Evolutionary conservation across 495 filamentous ascomycete species (phyloP).

Genomic region (Jackrogersella multiformis): DNA sequence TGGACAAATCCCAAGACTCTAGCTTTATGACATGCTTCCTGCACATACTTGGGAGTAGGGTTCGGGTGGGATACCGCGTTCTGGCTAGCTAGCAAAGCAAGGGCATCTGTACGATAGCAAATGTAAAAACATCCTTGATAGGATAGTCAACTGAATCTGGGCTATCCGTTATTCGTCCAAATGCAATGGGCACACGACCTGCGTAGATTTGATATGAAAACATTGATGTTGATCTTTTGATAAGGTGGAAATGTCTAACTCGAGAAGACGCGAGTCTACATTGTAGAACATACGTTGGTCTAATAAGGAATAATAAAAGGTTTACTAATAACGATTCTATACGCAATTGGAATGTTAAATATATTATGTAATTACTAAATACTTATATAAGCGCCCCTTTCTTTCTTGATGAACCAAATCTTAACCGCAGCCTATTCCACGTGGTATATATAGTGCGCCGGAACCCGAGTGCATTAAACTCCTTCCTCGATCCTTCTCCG

Average conservation of each 20-base stretch:
- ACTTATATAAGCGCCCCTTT: background rate
- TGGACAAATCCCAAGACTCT: no score
- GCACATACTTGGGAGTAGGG: background rate
- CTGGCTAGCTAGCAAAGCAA: background rate
- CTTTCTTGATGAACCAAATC: background rate
- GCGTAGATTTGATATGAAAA: background rate
- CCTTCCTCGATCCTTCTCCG: background rate
- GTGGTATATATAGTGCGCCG: slow-evolving; percentile 34
- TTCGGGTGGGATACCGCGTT: slow-evolving; percentile 3
- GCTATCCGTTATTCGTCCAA: background rate
- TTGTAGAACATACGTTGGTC: no score
- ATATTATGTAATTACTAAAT: slow-evolving; percentile 16
- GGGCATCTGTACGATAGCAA: slow-evolving; percentile 9
- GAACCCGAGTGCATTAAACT: slow-evolving; percentile 2
- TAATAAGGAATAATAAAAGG: no score
- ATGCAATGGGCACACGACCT: background rate
- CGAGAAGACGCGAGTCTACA: no score
- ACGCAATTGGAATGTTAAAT: background rate
- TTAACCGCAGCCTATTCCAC: slow-evolving; percentile 15
- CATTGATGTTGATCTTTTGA: no score
- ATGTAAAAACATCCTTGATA: background rate
- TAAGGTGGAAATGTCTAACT: no score
- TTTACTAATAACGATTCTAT: background rate
- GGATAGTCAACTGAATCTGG: background rate
- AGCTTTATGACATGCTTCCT: background rate